A percentile compares a stretch with the other conserved stretches of the same genome.
Evolutionary conservation across 2,329 filamentous ascomycete species (phyloP).

Genomic region (Aspergillus felis): DNA sequence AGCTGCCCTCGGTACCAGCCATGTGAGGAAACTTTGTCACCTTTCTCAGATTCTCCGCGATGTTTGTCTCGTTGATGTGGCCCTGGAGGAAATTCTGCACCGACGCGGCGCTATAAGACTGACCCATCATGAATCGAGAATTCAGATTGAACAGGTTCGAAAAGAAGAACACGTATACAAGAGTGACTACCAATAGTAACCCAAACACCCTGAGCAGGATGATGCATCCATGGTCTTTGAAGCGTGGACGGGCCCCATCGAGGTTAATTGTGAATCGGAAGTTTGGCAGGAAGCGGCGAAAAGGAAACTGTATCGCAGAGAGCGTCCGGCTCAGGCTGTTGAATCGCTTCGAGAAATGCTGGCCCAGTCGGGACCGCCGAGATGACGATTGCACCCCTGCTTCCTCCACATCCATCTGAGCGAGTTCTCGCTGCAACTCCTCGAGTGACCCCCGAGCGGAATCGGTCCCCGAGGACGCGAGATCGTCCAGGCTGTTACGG

Average conservation of each 20-base stretch:
- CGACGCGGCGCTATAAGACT: conserved; percentile 79
- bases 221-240: conserved; percentile 56
- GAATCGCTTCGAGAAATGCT: conserved; percentile 55
- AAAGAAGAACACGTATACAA: conserved; percentile 81
- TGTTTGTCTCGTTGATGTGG: conserved; percentile 64
- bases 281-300: conserved; percentile 43
- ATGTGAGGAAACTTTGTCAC: conserved; percentile 84
- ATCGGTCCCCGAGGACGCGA: conserved; percentile 52
- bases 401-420: conserved; percentile 84
- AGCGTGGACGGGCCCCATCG: conserved; percentile 26
- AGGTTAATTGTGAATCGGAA: conserved; percentile 40
- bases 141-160: conserved; percentile 74
- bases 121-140: conserved; percentile 59
- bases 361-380: conserved; percentile 40
- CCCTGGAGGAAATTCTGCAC: conserved; percentile 71
- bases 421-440: conserved; percentile 73
- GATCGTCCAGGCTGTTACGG: conserved; percentile 57
- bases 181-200: conserved; percentile 67
- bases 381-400: conserved; percentile 38
- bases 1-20: conserved; percentile 91
- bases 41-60: conserved; percentile 70
- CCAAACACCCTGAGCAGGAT: conserved; percentile 71
- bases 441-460: conserved; percentile 54
- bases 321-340: conserved; percentile 54
- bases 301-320: conserved; percentile 53